Percentiles rank a stretch among this genome's conserved stretches.
These are phyloP conservation scores for Spathaspora hagerdaliae DNA, from an alignment of 805 yeast genomes.

Conservation along the genomic window DNA sequence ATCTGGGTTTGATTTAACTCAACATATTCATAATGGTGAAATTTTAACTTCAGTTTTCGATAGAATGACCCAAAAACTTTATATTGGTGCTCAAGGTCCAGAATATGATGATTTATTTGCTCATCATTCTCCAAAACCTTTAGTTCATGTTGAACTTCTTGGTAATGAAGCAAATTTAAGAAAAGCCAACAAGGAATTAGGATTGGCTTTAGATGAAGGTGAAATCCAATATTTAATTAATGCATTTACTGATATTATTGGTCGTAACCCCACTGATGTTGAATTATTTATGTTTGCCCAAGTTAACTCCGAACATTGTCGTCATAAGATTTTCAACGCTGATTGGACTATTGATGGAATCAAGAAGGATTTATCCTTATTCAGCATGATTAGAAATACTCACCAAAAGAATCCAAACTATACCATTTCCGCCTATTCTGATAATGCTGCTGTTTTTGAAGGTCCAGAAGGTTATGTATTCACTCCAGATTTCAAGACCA, in stretches of 20 bases:
- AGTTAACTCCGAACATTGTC: slow-evolving; percentile 98
- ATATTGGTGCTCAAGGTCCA: slow-evolving; percentile 56
- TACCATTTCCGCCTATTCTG: slow-evolving; percentile 92
- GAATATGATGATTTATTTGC: slow-evolving; percentile 67
- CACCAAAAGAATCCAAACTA: slow-evolving; percentile 73
- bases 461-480: slow-evolving; percentile 75
- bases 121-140: slow-evolving; percentile 76
- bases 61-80: slow-evolving; percentile 87
- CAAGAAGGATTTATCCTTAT: slow-evolving; percentile 67
- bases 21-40: slow-evolving; percentile 23
- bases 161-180: slow-evolving; percentile 54
- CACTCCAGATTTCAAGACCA: slow-evolving; percentile 71
- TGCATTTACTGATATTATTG: slow-evolving; percentile 72
- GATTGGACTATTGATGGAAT: slow-evolving; percentile 94
- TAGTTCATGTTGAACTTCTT: slow-evolving; percentile 68
- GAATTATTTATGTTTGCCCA: slow-evolving; percentile 99
- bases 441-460: slow-evolving; percentile 93
- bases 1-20: slow-evolving; percentile 63
- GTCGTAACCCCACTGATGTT: slow-evolving; percentile 94
- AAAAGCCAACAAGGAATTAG: slow-evolving; percentile 77
- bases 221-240: slow-evolving; percentile 84
- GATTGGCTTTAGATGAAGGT: slow-evolving; percentile 91
- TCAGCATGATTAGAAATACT: slow-evolving; percentile 95
- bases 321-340: slow-evolving; percentile 98
- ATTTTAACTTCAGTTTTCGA: slow-evolving; percentile 75